phyloP scores from a whole-genome alignment of 495 filamentous ascomycete species.

The Daldinia grandis region DNA sequence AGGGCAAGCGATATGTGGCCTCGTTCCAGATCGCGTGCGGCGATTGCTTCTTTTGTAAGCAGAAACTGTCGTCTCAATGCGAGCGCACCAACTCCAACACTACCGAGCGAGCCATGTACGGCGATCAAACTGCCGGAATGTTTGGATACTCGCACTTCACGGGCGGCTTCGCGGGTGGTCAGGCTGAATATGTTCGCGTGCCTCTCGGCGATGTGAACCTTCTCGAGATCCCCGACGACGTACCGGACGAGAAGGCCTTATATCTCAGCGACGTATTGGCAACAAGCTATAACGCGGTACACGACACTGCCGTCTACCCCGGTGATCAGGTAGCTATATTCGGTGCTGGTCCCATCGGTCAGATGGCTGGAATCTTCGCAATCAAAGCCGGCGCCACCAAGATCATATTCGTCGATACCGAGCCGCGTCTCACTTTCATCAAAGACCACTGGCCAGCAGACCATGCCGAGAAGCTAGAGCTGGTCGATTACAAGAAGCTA shows the following conservation, averaged over 20 bases:
- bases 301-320: slow-evolving; percentile 82
- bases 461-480: slow-evolving; percentile 51
- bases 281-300: slow-evolving; percentile 83
- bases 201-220: slow-evolving; percentile 86
- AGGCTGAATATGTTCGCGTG: slow-evolving; percentile 87
- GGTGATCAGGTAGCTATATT: slow-evolving; percentile 86
- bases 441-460: slow-evolving; percentile 64
- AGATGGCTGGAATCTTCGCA: slow-evolving; percentile 79
- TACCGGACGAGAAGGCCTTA: slow-evolving; percentile 88
- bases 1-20: slow-evolving; percentile 82
- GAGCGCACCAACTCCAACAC: slow-evolving; percentile 79
- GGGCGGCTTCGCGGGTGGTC: slow-evolving; percentile 88
- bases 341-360: slow-evolving; percentile 79
- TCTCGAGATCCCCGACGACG: slow-evolving; percentile 77
- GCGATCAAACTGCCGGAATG: slow-evolving; percentile 73
- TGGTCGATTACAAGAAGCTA: slow-evolving; percentile 58
- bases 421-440: slow-evolving; percentile 76
- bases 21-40: slow-evolving; percentile 88
- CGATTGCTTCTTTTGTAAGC: slow-evolving; percentile 77
- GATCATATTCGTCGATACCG: slow-evolving; percentile 83
- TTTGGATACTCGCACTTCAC: slow-evolving; percentile 82
- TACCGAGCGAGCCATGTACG: slow-evolving; percentile 74
- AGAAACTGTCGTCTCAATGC: slow-evolving; percentile 79
- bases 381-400: slow-evolving; percentile 75
- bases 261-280: slow-evolving; percentile 82